Evolutionary conservation across 164 flowering plant species (phyloP), one percentile per base, ranked within the genome.

Genomic region (Chimonanthus praecox): DNA sequence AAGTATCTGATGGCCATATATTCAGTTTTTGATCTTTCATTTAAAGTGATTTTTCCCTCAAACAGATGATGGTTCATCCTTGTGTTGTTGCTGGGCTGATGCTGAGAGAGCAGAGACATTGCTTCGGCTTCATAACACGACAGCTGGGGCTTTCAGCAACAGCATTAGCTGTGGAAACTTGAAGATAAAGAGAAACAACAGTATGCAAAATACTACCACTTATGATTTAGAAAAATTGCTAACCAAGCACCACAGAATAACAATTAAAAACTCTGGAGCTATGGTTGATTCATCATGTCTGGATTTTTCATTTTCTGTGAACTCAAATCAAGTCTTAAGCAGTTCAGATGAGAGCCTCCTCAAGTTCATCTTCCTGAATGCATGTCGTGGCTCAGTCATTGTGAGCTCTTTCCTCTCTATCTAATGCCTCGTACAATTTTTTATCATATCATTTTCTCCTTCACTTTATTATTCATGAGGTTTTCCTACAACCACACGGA

Each of bases 11-110:
- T 33, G 33, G 1, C 33, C 33, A 33, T 33, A 33, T 33, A 33
- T 33, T 33, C 33, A 33, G 33, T 33, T 21, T 48, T 13, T 10
- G 6, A 11, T 13, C n/a, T 54, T 13, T 54, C 5, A 3, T 13
- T 65, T 65, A 9, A 11, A 47, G 4, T 16, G 58, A 64, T 70
- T 70, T 33, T 58, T 61, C 47, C 16, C 61, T 73, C 58, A 11
- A 66, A 49, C 72, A 94, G 98, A 94, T 79, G 94, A 92, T 76
- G 98, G 98, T 16, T 87, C 94, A 64, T 83, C 89, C 61, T 75
- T 71, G 6, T 92, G 89, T 74, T 87, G 83, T 79, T 91, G 96
- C 80, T 94, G 98, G 97, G 87, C 92, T 20, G 77, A 83, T 79
- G 85, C 80, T 65, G 90, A 90, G 71, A 88, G 78, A 50, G 98